Evolutionary conservation across 305 asterid species (phyloP), one percentile per base, ranked within the genome.

Genomic region (Salvia sclarea): DNA sequence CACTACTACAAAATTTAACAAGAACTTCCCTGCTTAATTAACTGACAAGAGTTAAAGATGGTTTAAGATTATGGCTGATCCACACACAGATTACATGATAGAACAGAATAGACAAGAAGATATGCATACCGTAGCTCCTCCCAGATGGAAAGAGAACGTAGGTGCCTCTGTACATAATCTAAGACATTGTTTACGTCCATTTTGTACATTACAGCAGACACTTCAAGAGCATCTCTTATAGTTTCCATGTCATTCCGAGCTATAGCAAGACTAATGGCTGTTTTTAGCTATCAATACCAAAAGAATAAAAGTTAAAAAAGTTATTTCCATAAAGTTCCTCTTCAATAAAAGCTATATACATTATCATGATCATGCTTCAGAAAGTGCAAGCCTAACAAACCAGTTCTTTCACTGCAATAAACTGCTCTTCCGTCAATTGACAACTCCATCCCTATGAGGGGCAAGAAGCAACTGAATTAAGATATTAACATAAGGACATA

Each of bases 371-470:
- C 48, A 40, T 77, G 76, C 62, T 33, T 71, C 67, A 71, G 70
- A 35, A 75, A 53, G 73, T 25, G 58, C 45, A 69, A 75, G 84
- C 70, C 72, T 50, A 75, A 80, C 91, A 62, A 33, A 92, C 98
- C 98, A 94, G 84, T 84, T 94, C 99, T 84, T 94, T 94, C 76
- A 89, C 99, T 35, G 99, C 99, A 83, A 89, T 89, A 74, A 91
- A 94, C 86, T 94, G 99, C 85, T 94, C 99, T 64, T 94, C 99
- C 37, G 98, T 86, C 86, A 91, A 82, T 62, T 82, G 90, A 75
- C 99, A 81, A 73, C 52, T 81, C 96, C 96, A 88, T 64, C 99
- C 99, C 98, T 70, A 28, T 37, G 12, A 49, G 48, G 25, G 17
- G 30, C 49, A 70, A 50, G 38, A 49, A 28, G 57, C 13, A 40